Percentiles rank a stretch among this genome's conserved stretches.
These are phyloP conservation scores for Aaosphaeria pasadenensis DNA, from an alignment of 2,329 filamentous ascomycete genomes.

Conservation along the genomic window DNA sequence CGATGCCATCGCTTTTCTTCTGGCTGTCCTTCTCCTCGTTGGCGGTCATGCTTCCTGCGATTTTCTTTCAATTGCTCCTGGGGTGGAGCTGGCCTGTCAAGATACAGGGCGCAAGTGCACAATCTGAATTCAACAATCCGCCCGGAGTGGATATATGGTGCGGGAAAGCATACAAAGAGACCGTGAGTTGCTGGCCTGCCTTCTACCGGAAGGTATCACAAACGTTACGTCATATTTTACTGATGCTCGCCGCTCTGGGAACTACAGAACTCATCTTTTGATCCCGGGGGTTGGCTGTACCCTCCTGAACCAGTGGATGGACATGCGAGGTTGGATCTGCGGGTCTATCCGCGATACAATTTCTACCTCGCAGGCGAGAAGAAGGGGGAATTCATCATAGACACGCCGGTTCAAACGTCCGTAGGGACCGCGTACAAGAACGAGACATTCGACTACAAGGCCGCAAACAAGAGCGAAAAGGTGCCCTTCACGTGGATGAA, in stretches of 20 bases:
- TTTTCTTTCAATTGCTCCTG: no score
- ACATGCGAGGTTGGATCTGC: slow-evolving; percentile 38
- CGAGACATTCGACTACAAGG: slow-evolving; percentile 6
- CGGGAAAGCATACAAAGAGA: slow-evolving; percentile 46
- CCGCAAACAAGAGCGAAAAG: slow-evolving; percentile 3
- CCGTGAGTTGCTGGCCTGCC: slow-evolving; percentile 16
- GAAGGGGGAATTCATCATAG: slow-evolving; percentile 49
- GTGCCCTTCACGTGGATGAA: slow-evolving; percentile 22
- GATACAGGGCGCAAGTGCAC: no score
- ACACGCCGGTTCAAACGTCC: slow-evolving; percentile 50
- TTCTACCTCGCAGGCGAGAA: slow-evolving; percentile 44
- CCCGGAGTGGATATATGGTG: slow-evolving; percentile 48
- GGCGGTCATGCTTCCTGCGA: no score
- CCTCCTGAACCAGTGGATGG: slow-evolving; percentile 27
- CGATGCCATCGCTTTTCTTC: no score
- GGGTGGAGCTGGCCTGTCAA: no score
- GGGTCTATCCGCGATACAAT: slow-evolving; percentile 47
- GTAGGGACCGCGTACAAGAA: slow-evolving; percentile 32
- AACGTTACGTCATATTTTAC: neutral
- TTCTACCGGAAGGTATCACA: neutral
- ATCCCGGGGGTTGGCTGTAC: slow-evolving; percentile 48
- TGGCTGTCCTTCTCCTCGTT: no score
- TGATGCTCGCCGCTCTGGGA: slow-evolving; percentile 8
- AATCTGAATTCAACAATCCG: slow-evolving; percentile 32
- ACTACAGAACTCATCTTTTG: slow-evolving; percentile 41